Evolutionary conservation across 2,329 filamentous ascomycete species (phyloP).

Genomic region (Mycosphaerella sp.): DNA sequence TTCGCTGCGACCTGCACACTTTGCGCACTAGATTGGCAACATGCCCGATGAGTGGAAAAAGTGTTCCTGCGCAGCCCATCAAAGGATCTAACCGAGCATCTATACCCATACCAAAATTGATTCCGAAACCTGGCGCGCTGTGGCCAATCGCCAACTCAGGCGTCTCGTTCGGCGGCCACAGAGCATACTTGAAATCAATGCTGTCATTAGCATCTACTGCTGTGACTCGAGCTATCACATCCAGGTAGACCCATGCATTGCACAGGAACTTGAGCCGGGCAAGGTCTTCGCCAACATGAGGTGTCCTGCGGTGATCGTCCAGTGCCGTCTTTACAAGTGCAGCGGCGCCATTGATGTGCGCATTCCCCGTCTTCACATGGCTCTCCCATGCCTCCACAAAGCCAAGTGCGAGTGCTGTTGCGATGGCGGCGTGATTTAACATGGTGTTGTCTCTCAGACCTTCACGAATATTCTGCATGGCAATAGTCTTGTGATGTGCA

Average conservation of each 20-base stretch:
- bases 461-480: conserved; percentile 53
- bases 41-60: conserved; percentile 63
- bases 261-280: conserved; percentile 59
- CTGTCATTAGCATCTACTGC: conserved; percentile 54
- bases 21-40: conserved; percentile 61
- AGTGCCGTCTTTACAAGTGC: conserved; percentile 57
- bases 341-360: conserved; percentile 63
- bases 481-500: conserved; percentile 63
- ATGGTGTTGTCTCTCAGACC: conserved; percentile 54
- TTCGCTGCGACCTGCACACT: conserved; percentile 51
- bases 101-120: conserved; percentile 34
- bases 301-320: conserved; percentile 40
- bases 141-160: conserved; percentile 7
- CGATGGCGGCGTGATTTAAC: conserved; percentile 58
- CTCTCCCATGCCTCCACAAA: conserved; percentile 68
- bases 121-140: conserved; percentile 32
- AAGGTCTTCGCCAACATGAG: conserved; percentile 43
- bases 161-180: conserved; percentile 16
- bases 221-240: conserved; percentile 63
- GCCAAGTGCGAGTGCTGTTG: conserved; percentile 62
- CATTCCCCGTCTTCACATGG: conserved; percentile 61
- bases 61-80: conserved; percentile 61
- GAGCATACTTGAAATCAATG: conserved; percentile 48
- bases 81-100: conserved; percentile 60
- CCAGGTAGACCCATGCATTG: conserved; percentile 68